Conservation (phyloP, 768 basidiomycete genomes). For the Hemileccinum impolitum region DNA sequence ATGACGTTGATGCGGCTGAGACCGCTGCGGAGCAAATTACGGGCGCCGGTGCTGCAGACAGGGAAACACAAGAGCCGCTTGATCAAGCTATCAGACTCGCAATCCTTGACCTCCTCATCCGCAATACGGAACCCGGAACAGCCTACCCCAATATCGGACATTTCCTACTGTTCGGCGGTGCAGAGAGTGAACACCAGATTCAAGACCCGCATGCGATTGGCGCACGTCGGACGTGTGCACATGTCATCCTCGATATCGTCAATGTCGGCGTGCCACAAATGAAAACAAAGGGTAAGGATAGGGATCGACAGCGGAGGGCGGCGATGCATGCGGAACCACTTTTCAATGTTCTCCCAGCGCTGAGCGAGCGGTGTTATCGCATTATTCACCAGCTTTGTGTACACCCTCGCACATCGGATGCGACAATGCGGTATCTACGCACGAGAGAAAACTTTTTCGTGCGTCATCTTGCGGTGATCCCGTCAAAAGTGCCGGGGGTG, state of each 20-base stretch:
- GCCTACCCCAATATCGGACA: conserved; percentile 84
- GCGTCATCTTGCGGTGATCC: conserved; percentile 76
- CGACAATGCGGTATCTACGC: conserved; percentile 80
- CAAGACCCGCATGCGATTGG: conserved; percentile 78
- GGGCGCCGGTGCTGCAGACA: conserved; percentile 70
- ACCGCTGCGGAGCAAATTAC: conserved; percentile 57
- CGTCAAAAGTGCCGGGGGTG: conserved; percentile 56
- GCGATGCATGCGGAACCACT: conserved; percentile 43
- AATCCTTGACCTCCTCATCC: conserved; percentile 78
- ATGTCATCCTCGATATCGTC: conserved; percentile 76
- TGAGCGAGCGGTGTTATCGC: conserved; percentile 84
- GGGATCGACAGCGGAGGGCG: conserved; percentile 29
- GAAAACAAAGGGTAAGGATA: conserved; percentile 42
- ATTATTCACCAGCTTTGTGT: conserved; percentile 83
- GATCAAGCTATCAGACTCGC: conserved; percentile 71
- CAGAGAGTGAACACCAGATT: conserved; percentile 58
- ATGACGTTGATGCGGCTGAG: conserved; percentile 61
- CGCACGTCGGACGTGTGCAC: conserved; percentile 67
- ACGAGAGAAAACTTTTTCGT: conserved; percentile 88
- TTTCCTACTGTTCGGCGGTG: conserved; percentile 75
- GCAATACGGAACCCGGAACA: conserved; percentile 60
- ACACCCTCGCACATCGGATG: conserved; percentile 79
- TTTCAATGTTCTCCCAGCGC: conserved; percentile 60
- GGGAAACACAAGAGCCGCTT: conserved; percentile 43
- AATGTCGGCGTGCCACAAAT: conserved; percentile 67